Conservation (phyloP, 306 rosid species). For the Mimosa bimucronata region DNA sequence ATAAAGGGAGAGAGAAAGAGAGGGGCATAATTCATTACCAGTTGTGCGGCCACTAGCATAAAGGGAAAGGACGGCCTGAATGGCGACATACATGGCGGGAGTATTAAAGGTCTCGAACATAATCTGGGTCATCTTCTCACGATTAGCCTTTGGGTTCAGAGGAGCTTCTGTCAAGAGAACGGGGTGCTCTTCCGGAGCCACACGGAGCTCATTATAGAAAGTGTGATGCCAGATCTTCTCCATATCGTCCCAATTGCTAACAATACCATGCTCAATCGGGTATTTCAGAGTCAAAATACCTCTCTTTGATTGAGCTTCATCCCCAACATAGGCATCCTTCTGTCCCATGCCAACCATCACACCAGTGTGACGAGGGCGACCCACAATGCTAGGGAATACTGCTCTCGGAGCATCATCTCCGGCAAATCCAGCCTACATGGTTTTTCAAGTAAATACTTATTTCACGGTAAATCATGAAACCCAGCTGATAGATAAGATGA, state of each 20-base stretch:
- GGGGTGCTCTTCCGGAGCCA: constrained; percentile 68
- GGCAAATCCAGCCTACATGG: constrained; percentile 86
- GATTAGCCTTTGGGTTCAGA: constrained; percentile 78
- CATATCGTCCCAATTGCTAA: constrained; percentile 88
- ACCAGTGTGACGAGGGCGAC: constrained; percentile 96
- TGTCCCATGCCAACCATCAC: constrained; percentile 99
- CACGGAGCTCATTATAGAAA: constrained; percentile 63
- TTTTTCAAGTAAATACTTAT: neutral
- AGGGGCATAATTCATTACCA: constrained; percentile 45
- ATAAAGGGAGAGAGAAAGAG: neutral
- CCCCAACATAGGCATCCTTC: constrained; percentile 97
- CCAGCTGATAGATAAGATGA: neutral
- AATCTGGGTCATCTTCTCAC: constrained; percentile 62
- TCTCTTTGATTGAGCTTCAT: constrained; percentile 95
- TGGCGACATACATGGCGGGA: constrained; percentile 86
- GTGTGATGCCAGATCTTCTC: constrained; percentile 70
- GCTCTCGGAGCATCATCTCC: constrained; percentile 99
- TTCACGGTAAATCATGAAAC: neutral
- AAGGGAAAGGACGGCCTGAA: constrained; percentile 81
- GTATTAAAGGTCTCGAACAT: constrained; percentile 67
- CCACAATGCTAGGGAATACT: constrained; percentile 95
- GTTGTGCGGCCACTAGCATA: constrained; percentile 94
- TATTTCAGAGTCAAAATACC: constrained; percentile 92
- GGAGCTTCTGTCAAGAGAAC: constrained; percentile 82
- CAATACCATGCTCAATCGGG: constrained; percentile 86